A percentile compares a stretch with the other conserved stretches of the same genome.
Evolutionary conservation across 768 basidiomycete genomes (phyloP).

Genomic region (Sporobolomyces pararoseus): DNA sequence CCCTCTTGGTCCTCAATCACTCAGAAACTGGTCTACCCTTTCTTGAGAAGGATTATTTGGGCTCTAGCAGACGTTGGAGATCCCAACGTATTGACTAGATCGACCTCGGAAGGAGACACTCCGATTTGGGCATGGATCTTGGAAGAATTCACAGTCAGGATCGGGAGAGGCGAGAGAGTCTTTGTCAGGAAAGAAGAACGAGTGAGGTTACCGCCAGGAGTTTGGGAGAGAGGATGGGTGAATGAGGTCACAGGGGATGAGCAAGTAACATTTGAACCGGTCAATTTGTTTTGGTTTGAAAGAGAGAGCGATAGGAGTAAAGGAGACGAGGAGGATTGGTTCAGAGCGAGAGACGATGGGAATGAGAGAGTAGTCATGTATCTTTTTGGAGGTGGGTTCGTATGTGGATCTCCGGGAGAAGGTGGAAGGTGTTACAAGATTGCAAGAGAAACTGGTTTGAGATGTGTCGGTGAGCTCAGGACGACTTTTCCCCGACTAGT

Average conservation of each 20-base stretch:
- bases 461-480: constrained; percentile 21
- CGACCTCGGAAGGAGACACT: neutral
- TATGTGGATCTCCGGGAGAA: constrained; percentile 24
- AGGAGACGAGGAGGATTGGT: neutral
- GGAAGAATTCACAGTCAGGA: constrained; percentile 18
- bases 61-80: constrained; percentile 23
- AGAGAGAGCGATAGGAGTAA: neutral
- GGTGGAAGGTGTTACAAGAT: constrained; percentile 32
- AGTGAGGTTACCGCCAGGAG: neutral
- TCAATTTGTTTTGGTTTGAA: constrained; percentile 43
- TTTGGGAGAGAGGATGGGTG: constrained; percentile 23
- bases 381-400: constrained; percentile 41
- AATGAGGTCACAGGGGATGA: constrained; percentile 16
- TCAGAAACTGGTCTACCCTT: constrained; percentile 36
- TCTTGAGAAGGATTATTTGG: constrained; percentile 38
- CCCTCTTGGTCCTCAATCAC: constrained; percentile 19
- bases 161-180: constrained; percentile 16
- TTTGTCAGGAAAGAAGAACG: neutral
- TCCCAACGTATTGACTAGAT: constrained; percentile 13
- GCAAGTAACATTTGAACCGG: neutral
- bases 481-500: neutral
- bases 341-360: neutral
- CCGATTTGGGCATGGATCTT: constrained; percentile 14
- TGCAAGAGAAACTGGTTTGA: constrained; percentile 22
- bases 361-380: constrained; percentile 33